These are phyloP conservation scores for Colletotrichum tropicicola DNA, from an alignment of 2,329 filamentous ascomycete species.

Conservation along the genomic window DNA sequence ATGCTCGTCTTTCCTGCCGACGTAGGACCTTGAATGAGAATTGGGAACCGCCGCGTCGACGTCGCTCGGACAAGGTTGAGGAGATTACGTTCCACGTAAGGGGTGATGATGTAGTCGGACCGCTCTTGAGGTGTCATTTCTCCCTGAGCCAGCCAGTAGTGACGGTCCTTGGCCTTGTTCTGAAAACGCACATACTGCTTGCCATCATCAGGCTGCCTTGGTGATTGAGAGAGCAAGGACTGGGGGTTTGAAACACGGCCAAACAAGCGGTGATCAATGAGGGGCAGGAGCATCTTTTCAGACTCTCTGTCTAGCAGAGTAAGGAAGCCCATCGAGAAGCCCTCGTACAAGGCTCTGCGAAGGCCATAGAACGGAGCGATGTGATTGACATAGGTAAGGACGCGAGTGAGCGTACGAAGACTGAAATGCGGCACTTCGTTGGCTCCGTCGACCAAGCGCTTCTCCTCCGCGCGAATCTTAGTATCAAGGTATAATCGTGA, in stretches of 20 bases:
- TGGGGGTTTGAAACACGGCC: slow-evolving; percentile 74
- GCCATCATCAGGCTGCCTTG: slow-evolving; percentile 80
- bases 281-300: slow-evolving; percentile 78
- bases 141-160: slow-evolving; percentile 92
- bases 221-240: slow-evolving; percentile 79
- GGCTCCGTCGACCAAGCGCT: slow-evolving; percentile 90
- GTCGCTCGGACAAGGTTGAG: slow-evolving; percentile 94
- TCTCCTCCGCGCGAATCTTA: slow-evolving; percentile 81
- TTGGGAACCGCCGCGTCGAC: slow-evolving; percentile 90
- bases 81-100: slow-evolving; percentile 93
- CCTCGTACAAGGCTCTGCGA: slow-evolving; percentile 88
- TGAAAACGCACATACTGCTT: slow-evolving; percentile 82
- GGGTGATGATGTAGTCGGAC: slow-evolving; percentile 93
- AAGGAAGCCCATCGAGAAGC: slow-evolving; percentile 97
- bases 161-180: slow-evolving; percentile 69
- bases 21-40: slow-evolving; percentile 95
- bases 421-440: slow-evolving; percentile 98
- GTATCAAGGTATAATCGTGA: slow-evolving; percentile 89
- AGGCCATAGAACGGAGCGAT: slow-evolving; percentile 87
- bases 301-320: slow-evolving; percentile 87
- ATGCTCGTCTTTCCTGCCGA: slow-evolving; percentile 99
- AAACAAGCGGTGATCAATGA: slow-evolving; percentile 84
- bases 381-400: slow-evolving; percentile 86
- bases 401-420: slow-evolving; percentile 89
- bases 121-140: slow-evolving; percentile 73